Conservation (phyloP, 176 grass and related monocot species). For the Tillandsia leiboldiana region DNA sequence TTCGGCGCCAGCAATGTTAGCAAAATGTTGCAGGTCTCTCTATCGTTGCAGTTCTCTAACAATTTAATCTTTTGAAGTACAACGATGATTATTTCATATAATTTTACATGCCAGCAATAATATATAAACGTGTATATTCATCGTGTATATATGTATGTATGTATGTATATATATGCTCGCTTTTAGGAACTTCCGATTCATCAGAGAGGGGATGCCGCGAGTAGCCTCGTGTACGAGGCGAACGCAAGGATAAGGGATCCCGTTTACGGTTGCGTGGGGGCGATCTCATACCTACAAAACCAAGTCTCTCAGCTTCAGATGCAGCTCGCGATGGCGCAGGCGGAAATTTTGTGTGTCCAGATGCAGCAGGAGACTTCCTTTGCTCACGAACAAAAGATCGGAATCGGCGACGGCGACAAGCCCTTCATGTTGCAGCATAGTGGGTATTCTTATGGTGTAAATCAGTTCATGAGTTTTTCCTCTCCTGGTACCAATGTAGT, state of each 20-base stretch:
- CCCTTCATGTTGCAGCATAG: constrained; percentile 2
- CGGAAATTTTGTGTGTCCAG: constrained; percentile 17
- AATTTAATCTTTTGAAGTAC: too few species aligned
- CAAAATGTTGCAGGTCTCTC: constrained; percentile 16
- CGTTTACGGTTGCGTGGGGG: constrained; percentile 70
- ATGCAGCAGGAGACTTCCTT: constrained; percentile 17
- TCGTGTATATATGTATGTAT: too few species aligned
- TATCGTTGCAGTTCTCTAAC: constrained; percentile 1
- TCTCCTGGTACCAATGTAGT: constrained; percentile 13
- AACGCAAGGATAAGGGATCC: constrained; percentile 65
- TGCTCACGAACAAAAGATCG: constrained; percentile 1
- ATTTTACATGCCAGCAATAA: too few species aligned
- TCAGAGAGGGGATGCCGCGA: constrained; percentile 53
- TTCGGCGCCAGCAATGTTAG: constrained; percentile 13
- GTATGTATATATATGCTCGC: too few species aligned
- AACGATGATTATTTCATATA: too few species aligned
- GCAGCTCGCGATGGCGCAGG: constrained; percentile 17
- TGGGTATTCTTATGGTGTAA: not conserved
- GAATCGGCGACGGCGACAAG: not conserved
- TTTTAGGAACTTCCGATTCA: constrained; percentile 43
- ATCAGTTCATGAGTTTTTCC: constrained; percentile 8
- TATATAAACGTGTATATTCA: too few species aligned
- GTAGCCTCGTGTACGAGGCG: constrained; percentile 86
- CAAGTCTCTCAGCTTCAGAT: constrained; percentile 20
- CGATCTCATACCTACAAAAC: constrained; percentile 23